These are phyloP conservation scores for Fusarium floridanum DNA, from an alignment of 2,329 filamentous ascomycete genomes.

Conservation along the genomic window DNA sequence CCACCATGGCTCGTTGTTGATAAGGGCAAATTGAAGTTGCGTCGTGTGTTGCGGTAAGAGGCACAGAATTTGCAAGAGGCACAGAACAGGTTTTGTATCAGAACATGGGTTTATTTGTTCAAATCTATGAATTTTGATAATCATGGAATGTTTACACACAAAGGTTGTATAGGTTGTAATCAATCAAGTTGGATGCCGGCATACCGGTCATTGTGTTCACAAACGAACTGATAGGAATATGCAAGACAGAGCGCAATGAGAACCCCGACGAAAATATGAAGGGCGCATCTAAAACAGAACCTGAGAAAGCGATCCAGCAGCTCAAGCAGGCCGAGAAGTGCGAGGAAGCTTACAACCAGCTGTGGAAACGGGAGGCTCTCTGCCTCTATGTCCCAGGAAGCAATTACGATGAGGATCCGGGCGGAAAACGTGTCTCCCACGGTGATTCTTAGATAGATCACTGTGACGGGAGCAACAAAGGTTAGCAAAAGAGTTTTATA, in stretches of 20 bases:
- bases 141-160: too few relatives aligned
- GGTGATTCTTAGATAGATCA: not conserved
- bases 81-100: not conserved
- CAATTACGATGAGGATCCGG: not conserved
- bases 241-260: not conserved
- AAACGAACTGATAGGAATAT: not conserved
- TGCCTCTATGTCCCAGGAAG: not conserved
- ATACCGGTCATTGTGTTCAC: not conserved
- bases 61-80: not conserved
- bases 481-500: not conserved
- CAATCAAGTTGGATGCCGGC: not conserved
- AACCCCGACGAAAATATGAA: not conserved
- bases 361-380: not conserved
- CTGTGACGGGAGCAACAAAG: not conserved
- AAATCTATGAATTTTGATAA: not conserved
- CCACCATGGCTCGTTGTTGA: slow-evolving; percentile 3
- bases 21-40: not conserved
- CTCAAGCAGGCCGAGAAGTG: not conserved
- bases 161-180: too few relatives aligned
- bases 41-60: not conserved
- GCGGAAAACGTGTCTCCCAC: not conserved
- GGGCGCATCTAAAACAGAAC: not conserved
- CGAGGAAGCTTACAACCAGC: not conserved
- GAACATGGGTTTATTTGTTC: not conserved
- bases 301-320: not conserved